Evolutionary conservation across 2,329 filamentous ascomycete species (phyloP).

Genomic region (Aureobasidium sp.): DNA sequence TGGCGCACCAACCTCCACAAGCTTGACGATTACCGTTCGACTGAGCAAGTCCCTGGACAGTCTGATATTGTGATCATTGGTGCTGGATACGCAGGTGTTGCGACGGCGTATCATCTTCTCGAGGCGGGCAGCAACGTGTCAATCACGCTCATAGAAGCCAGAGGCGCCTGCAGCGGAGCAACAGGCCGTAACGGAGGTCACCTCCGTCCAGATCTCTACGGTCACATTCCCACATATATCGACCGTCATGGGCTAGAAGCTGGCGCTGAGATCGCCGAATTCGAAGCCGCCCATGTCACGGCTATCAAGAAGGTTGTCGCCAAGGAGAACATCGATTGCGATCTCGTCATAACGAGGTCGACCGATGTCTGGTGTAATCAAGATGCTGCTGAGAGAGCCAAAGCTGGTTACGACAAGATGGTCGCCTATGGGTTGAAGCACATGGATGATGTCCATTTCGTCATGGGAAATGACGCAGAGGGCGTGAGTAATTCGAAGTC

Average conservation of each 20-base stretch:
- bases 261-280: constrained; percentile 24
- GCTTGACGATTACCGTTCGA: constrained; percentile 54
- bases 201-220: constrained; percentile 36
- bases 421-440: constrained; percentile 21
- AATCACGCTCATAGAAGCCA: constrained; percentile 62
- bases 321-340: constrained; percentile 36
- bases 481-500: constrained; percentile 1
- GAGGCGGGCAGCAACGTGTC: constrained; percentile 32
- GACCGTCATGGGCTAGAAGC: constrained; percentile 25
- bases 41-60: constrained; percentile 48
- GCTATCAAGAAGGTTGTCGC: constrained; percentile 33
- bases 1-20: constrained; percentile 35
- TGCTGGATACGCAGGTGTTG: constrained; percentile 60
- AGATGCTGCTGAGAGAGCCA: constrained; percentile 25
- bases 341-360: constrained; percentile 32
- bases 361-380: constrained; percentile 33
- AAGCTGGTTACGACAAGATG: constrained; percentile 25
- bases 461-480: constrained; percentile 15
- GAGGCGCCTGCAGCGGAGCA: constrained; percentile 70
- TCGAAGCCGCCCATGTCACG: constrained; percentile 32
- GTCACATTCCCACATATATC: constrained; percentile 24
- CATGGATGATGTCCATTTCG: constrained; percentile 22
- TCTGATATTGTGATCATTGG: constrained; percentile 63
- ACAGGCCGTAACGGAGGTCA: constrained; percentile 54
- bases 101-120: constrained; percentile 23